Evolutionary conservation across 192 early-diverging fungal species (phyloP), one percentile per base, ranked within the genome.

Genomic region (Pilaira anomala): DNA sequence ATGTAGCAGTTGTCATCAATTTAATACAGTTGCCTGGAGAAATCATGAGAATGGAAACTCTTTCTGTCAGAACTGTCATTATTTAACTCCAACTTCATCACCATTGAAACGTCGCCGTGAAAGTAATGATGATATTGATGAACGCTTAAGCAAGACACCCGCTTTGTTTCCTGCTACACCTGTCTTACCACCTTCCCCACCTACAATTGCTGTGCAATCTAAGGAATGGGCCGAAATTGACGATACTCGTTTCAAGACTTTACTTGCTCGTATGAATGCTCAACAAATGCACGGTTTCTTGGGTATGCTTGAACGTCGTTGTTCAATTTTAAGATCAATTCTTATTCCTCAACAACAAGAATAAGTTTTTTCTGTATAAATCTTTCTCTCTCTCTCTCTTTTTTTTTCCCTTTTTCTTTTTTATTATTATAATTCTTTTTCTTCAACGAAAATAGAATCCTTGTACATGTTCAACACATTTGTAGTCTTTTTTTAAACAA

Each of bases 11-110:
- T 92, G 91, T 61, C 78, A 73, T 39, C 87, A 87, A 48, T 87
- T 82, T 0, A 80, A 82, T 62, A 92, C 88, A 2, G 88, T 88
- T 55, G 76, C 91, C 64, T 91, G 91, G 91, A 81, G 87, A 9
- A 84, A 90, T 48, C 86, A 87, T 55, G 86, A 84, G 14, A 74
- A 80, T 36, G 88, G 88, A 14, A 77, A 87, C 65, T 82, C 86
- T 0, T 81, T 91, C 19, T 92, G 91, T 74, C 91, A 92, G 59
- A 83, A 87, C 3, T 90, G 91, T 69, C 86, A 14, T 26, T 55
- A 18, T 36, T 33, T 77, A 76, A 48, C 78, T 77, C 40, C 63
- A 74, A 50, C 62, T 68, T 57, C 69, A 7, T 67, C 77, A 3
- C 59, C 75, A 30, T 69, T 77, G 29, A 67, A 79, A 29, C 57